Percentiles rank a stretch among this genome's conserved stretches.
Conservation (phyloP, 768 basidiomycete genomes). For the Suillus sp. region DNA sequence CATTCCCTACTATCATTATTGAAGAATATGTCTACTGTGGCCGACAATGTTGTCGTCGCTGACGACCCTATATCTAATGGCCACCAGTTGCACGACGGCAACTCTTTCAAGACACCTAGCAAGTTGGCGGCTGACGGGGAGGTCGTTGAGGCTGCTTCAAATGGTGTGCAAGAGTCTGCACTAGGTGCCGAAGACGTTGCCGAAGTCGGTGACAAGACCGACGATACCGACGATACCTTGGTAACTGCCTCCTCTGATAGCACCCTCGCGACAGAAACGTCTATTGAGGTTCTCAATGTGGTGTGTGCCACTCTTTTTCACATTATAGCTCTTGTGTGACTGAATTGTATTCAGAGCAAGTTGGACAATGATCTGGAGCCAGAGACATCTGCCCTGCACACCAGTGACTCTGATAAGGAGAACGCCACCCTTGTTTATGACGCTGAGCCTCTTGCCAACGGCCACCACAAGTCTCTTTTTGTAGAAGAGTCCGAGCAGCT, state of each 20-base stretch:
- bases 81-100: not conserved
- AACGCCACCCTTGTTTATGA: not conserved
- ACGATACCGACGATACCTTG: conserved; percentile 2
- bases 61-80: conserved; percentile 17
- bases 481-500: conserved; percentile 1
- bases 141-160: not conserved
- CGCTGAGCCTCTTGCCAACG: not conserved
- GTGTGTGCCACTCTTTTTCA: not conserved
- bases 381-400: not conserved
- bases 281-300: not conserved
- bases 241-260: not conserved
- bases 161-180: not conserved
- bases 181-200: not conserved
- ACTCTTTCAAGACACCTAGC: not conserved
- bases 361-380: not conserved
- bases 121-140: not conserved
- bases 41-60: conserved; percentile 1
- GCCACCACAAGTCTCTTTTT: not conserved
- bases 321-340: not conserved
- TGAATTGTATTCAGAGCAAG: conserved; percentile 5
- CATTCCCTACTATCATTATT: conserved; percentile 18
- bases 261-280: not conserved
- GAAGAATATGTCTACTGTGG: conserved; percentile 12
- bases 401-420: conserved; percentile 7
- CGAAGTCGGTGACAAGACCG: not conserved